Evolutionary conservation across 345 rosid genomes (phyloP).

Genomic region (Salix exigua): DNA sequence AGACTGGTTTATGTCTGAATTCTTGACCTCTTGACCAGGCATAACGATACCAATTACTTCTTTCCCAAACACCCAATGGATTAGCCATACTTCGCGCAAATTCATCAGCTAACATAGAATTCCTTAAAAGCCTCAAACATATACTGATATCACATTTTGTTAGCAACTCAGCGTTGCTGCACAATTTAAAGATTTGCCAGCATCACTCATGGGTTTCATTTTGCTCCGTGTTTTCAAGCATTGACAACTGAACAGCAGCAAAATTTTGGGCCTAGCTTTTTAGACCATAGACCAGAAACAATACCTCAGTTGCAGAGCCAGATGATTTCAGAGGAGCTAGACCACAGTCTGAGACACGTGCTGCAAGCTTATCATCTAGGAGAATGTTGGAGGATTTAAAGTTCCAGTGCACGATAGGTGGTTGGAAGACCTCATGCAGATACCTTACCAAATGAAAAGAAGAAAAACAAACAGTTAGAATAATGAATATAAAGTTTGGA

Average conservation of each 20-base stretch:
- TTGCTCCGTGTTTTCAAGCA: not conserved
- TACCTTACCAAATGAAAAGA: slow-evolving; percentile 42
- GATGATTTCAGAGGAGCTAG: slow-evolving; percentile 57
- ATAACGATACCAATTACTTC: no score
- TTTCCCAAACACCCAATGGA: no score
- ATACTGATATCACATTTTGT: no score
- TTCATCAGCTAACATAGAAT: no score
- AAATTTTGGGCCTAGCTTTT: not conserved
- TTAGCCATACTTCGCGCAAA: no score
- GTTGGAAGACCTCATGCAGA: slow-evolving; percentile 83
- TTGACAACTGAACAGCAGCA: not conserved
- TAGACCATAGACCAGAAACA: not conserved
- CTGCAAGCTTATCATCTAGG: slow-evolving; percentile 61
- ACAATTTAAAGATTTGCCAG: no score
- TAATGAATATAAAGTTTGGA: slow-evolving; percentile 6
- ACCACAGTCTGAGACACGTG: slow-evolving; percentile 75
- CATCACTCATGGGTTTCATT: no score
- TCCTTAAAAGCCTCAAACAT: no score
- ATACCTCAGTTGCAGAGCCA: slow-evolving; percentile 59
- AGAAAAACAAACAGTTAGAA: not conserved
- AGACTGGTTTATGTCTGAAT: no score
- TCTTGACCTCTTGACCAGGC: no score
- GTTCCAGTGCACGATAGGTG: slow-evolving; percentile 66
- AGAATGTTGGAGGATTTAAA: slow-evolving; percentile 80
- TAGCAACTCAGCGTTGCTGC: no score